A percentile compares a stretch with the other conserved stretches of the same genome.
phyloP scores from a whole-genome alignment of 176 grass and related monocot species.

The Eleusine indica region DNA sequence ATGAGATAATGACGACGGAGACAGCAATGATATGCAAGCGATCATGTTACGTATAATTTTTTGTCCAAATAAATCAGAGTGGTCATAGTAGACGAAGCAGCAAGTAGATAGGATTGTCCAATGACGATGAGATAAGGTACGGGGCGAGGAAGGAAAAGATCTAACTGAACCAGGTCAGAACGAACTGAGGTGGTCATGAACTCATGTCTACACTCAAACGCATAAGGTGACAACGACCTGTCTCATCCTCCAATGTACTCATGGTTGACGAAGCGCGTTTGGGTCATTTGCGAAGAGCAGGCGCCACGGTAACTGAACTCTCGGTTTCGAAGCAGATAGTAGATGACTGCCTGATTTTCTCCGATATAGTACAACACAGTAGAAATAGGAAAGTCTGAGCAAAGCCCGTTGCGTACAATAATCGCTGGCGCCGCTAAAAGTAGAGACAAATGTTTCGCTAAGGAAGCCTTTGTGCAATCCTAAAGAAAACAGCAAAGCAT shows the following conservation, averaged over 20 bases:
- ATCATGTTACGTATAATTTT: conserved; percentile 14
- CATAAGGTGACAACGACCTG: background rate
- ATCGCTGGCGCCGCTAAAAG: background rate
- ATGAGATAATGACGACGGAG: conserved; percentile 6
- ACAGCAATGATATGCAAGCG: background rate
- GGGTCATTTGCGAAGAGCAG: background rate
- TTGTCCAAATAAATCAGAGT: background rate
- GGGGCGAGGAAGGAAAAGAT: background rate
- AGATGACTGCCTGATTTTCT: background rate
- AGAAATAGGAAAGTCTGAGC: background rate
- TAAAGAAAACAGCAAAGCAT: background rate
- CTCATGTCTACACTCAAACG: background rate
- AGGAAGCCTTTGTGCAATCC: background rate
- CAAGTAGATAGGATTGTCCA: background rate
- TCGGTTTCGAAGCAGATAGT: background rate
- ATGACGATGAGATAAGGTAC: background rate
- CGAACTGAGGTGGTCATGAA: background rate
- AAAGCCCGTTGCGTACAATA: background rate
- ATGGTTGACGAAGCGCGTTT: background rate
- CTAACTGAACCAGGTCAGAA: background rate
- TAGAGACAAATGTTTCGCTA: background rate
- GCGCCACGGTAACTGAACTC: background rate
- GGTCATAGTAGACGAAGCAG: conserved; percentile 14
- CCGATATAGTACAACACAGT: background rate
- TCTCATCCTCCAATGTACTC: background rate